Evolutionary conservation across 768 basidiomycete species (phyloP).

Genomic region (Russula earlei): DNA sequence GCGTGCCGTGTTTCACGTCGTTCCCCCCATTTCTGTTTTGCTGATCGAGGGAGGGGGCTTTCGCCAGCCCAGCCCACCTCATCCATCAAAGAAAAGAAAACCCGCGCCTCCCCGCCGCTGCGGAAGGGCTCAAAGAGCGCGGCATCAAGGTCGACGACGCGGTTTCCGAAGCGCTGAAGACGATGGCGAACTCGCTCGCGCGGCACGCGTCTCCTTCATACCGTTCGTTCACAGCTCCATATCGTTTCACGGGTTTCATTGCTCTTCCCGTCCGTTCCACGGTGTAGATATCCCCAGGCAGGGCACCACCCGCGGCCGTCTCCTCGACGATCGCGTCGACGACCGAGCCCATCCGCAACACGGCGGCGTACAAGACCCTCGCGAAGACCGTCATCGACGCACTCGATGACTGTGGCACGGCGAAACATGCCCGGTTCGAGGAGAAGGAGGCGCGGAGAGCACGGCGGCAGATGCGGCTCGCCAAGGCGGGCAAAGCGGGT

Average conservation of each 20-base stretch:
- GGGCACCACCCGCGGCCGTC: conserved; percentile 76
- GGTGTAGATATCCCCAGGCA: conserved; percentile 85
- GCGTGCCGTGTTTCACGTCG: too few relatives aligned
- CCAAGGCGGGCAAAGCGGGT: conserved; percentile 68
- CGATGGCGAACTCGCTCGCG: conserved; percentile 86
- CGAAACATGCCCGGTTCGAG: too few relatives aligned
- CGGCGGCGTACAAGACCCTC: too few relatives aligned
- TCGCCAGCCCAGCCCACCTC: conserved; percentile 58
- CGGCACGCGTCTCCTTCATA: conserved; percentile 37
- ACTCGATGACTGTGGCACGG: too few relatives aligned
- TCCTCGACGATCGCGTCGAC: conserved; percentile 79
- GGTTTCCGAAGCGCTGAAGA: conserved; percentile 81
- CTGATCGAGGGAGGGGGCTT: not conserved
- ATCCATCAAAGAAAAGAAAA: conserved; percentile 97
- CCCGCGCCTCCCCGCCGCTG: conserved; percentile 81
- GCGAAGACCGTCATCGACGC: too few relatives aligned
- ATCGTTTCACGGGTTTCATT: too few relatives aligned
- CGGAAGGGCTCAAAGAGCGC: conserved; percentile 81
- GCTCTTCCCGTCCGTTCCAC: too few relatives aligned
- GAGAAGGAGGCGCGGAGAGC: conserved; percentile 85
- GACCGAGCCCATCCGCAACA: conserved; percentile 94
- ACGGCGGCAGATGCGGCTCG: conserved; percentile 70
- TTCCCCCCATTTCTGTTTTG: not conserved
- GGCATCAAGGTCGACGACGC: conserved; percentile 93
- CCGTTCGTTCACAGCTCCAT: not conserved